Base-by-base conservation (phyloP, 2,329 filamentous ascomycete species). In the Botrytis tulipae region DNA sequence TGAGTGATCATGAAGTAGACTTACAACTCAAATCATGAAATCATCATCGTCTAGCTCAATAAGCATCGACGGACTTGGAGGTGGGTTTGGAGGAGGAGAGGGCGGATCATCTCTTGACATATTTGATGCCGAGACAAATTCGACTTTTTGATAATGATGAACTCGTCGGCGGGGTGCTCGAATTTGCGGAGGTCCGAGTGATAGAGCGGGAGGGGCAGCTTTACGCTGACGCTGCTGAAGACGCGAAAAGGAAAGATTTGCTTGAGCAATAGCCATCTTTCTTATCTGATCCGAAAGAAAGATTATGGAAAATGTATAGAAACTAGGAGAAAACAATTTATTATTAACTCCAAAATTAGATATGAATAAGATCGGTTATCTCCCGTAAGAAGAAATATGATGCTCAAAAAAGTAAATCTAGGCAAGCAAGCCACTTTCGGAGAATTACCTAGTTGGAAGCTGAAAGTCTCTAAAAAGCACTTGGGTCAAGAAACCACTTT, bases 1-100 rank as follows among this genome's bases (percentile, higher is more conserved):
- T 10, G 3, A 57, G 35, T 1, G 6, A 44, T 44, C 7, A 44
- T 42, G 40, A 25, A 48, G 12, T 3, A 42, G 42, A 48, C 60
- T 62, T 69, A 78, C 76, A 66, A 72, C 68, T 73, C 63, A 73
- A 29, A 73, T 69, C 44, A 20, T 69, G 32, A 73, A 69, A 29
- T 60, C 32, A 35, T 72, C 67, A 57, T 74, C 63, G 22, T 37
- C 65, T 29, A 74, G 68, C 16, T 69, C 54, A 22, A 77, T n/a
- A 9, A 61, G 73, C 72, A 71, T 73, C 4, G 82, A 77, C 51
- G 82, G 77, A 73, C 81, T 83, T 14, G 82, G 82, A 32, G 83
- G 82, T 14, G 82, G 83, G 60, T 81, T 82, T 25, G 82, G 82
- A 29, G 83, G 81, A 73, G 82, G 82, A 29, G 81, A 82, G 35